Evolutionary conservation across 2,329 filamentous ascomycete species (phyloP).

Genomic region (Diaporthe caulivora): DNA sequence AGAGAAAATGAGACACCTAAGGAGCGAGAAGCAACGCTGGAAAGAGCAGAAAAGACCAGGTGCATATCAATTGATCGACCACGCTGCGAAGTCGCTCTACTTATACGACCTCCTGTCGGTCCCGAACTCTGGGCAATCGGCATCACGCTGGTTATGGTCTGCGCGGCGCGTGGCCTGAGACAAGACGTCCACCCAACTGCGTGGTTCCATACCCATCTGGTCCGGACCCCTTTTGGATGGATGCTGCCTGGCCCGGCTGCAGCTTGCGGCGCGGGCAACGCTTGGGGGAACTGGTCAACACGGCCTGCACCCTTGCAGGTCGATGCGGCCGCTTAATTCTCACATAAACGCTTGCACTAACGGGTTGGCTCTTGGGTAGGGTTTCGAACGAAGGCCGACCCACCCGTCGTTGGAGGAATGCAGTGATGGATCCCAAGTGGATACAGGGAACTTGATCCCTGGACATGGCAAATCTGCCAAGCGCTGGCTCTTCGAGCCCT

Average conservation of each 20-base stretch:
- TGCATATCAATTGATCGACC: not conserved
- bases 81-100: not conserved
- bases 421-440: not conserved
- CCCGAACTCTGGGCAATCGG: not conserved
- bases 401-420: constrained; percentile 5
- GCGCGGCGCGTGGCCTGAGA: constrained; percentile 4
- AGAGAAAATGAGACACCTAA: not conserved
- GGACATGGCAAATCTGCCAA: constrained; percentile 4
- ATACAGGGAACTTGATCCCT: not conserved
- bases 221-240: constrained; percentile 10
- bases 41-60: constrained; percentile 1
- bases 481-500: not conserved
- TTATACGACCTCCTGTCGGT: constrained; percentile 17
- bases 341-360: constrained; percentile 6
- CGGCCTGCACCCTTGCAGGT: not conserved
- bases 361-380: not conserved
- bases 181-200: not conserved
- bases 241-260: constrained; percentile 10
- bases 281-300: constrained; percentile 6
- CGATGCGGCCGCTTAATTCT: constrained; percentile 13
- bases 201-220: not conserved
- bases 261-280: constrained; percentile 27
- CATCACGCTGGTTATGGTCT: not conserved
- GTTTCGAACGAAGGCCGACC: not conserved
- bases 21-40: not conserved